phyloP scores from a whole-genome alignment of 129 eudicot genomes.

The Pittosporum tobira region DNA sequence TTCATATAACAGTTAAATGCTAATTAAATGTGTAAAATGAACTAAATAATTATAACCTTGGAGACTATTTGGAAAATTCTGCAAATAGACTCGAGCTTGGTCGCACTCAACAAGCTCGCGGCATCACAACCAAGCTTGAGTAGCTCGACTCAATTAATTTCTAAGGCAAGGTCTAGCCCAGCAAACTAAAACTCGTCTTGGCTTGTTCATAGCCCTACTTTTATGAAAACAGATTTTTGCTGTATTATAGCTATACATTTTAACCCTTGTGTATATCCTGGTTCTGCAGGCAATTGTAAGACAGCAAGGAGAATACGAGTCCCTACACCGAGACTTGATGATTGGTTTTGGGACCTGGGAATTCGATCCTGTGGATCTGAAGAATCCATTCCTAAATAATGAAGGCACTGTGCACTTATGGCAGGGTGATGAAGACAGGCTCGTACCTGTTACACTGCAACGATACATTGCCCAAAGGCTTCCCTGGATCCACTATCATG shows the following conservation, averaged over 20 bases:
- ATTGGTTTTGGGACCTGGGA: conserved; percentile 37
- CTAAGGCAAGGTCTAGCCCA: too few species aligned
- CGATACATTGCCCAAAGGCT: conserved; percentile 21
- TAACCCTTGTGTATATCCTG: background rate
- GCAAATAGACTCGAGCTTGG: too few species aligned
- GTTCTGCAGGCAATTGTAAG: conserved; percentile 13
- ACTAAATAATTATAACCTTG: too few species aligned
- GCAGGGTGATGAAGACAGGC: conserved; percentile 27
- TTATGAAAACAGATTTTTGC: background rate
- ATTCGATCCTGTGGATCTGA: conserved; percentile 31
- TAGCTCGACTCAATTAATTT: too few species aligned
- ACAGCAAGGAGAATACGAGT: conserved; percentile 36
- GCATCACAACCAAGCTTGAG: too few species aligned
- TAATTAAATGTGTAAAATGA: too few species aligned
- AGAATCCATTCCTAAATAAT: conserved; percentile 22
- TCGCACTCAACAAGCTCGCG: too few species aligned
- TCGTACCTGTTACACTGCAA: conserved; percentile 20
- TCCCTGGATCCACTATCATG: conserved; percentile 30
- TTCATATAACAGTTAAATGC: too few species aligned
- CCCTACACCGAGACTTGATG: conserved; percentile 32
- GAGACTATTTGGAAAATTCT: too few species aligned
- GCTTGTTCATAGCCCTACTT: too few species aligned
- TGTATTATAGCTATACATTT: background rate
- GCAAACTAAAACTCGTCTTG: too few species aligned
- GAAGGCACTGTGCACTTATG: conserved; percentile 29